These are phyloP conservation scores for Myriosclerotinia duriaeana DNA, from an alignment of 2,329 filamentous ascomycete species.

Conservation along the genomic window DNA sequence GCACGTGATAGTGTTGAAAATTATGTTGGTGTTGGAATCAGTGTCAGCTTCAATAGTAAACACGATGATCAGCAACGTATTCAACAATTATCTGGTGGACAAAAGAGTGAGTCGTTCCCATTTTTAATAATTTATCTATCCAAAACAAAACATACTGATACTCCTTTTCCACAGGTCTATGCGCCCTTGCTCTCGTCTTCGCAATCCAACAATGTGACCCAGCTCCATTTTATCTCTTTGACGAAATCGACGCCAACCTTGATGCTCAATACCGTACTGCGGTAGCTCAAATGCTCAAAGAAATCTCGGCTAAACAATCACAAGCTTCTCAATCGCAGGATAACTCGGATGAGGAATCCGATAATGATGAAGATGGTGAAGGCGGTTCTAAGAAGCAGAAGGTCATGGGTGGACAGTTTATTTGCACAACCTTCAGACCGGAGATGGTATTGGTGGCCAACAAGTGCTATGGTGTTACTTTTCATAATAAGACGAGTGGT, in stretches of 20 bases:
- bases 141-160: conserved; percentile 28
- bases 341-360: conserved; percentile 40
- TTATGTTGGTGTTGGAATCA: conserved; percentile 94
- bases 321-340: conserved; percentile 11
- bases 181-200: conserved; percentile 95
- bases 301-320: conserved; percentile 61
- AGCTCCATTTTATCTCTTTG: conserved; percentile 97
- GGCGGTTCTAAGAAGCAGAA: conserved; percentile 30
- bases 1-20: conserved; percentile 78
- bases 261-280: conserved; percentile 97
- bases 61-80: conserved; percentile 98
- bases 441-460: conserved; percentile 95
- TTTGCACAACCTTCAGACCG: conserved; percentile 96
- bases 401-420: conserved; percentile 70
- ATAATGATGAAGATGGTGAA: conserved; percentile 41
- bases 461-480: conserved; percentile 96
- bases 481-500: conserved; percentile 87
- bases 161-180: conserved; percentile 62
- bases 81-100: conserved; percentile 92
- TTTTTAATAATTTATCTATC: no score
- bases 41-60: conserved; percentile 97
- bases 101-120: conserved; percentile 75
- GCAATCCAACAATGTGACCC: conserved; percentile 98
- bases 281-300: conserved; percentile 83
- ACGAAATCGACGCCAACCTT: conserved; percentile 97